A percentile compares a stretch with the other conserved stretches of the same genome.
These are phyloP conservation scores for Ceratobasidium sp. DNA, from an alignment of 1,284 basidiomycete genomes.

Conservation along the genomic window DNA sequence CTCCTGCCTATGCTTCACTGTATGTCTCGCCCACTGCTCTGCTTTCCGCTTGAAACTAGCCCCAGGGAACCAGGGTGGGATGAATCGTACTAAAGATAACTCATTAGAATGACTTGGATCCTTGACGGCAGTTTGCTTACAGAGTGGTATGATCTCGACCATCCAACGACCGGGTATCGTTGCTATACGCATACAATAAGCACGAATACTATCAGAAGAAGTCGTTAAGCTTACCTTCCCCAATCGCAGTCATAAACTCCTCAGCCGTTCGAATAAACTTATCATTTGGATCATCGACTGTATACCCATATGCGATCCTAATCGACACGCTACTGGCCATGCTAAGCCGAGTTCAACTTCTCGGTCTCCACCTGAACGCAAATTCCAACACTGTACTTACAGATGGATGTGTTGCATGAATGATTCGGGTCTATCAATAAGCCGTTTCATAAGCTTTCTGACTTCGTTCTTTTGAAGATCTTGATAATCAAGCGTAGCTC, in stretches of 20 bases:
- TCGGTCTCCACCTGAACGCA: neutral
- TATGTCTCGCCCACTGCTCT: slow-evolving; percentile 37
- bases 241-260: slow-evolving; percentile 33
- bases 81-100: slow-evolving; percentile 35
- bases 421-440: slow-evolving; percentile 21
- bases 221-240: slow-evolving; percentile 18
- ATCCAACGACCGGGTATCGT: slow-evolving; percentile 41
- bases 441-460: slow-evolving; percentile 38
- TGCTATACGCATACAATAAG: neutral
- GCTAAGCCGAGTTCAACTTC: neutral
- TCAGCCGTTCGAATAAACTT: slow-evolving; percentile 42
- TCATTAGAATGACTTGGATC: neutral
- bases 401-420: slow-evolving; percentile 37
- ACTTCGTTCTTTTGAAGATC: slow-evolving; percentile 41
- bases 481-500: slow-evolving; percentile 41
- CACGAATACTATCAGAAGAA: neutral
- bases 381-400: slow-evolving; percentile 11
- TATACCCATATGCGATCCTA: slow-evolving; percentile 43
- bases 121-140: neutral
- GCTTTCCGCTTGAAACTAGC: slow-evolving; percentile 42
- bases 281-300: slow-evolving; percentile 22
- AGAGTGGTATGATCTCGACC: slow-evolving; percentile 40
- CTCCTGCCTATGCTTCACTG: slow-evolving; percentile 15
- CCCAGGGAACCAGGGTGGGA: slow-evolving; percentile 48
- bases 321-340: slow-evolving; percentile 37